phyloP scores from a whole-genome alignment of 495 filamentous ascomycete genomes.

The Neurospora sp. region DNA sequence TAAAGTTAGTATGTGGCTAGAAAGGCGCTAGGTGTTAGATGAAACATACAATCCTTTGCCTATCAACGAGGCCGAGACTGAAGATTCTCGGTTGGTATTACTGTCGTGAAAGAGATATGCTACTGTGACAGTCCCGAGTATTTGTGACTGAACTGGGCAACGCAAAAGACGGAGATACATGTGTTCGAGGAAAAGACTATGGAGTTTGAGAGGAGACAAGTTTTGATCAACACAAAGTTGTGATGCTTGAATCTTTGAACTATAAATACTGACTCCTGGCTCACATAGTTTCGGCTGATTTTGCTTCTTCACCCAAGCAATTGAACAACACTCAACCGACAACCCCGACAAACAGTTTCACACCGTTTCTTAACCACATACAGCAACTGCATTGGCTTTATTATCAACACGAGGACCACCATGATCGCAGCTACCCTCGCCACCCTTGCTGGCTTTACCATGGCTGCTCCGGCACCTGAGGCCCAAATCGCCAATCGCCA shows the following conservation, averaged over 20 bases:
- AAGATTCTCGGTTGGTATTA: not conserved
- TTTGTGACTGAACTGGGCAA: not conserved
- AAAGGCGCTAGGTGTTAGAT: not conserved
- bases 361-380: too few relatives aligned
- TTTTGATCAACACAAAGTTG: not conserved
- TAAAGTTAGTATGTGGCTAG: not conserved
- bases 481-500: not conserved
- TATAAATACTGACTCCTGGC: not conserved
- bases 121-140: not conserved
- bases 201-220: not conserved
- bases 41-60: not conserved
- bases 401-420: not conserved
- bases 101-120: not conserved
- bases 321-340: not conserved
- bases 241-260: not conserved
- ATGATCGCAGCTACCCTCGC: not conserved
- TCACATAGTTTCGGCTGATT: not conserved
- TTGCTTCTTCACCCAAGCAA: not conserved
- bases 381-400: too few relatives aligned
- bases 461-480: not conserved
- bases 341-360: not conserved
- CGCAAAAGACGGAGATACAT: not conserved
- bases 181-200: not conserved
- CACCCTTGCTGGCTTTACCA: not conserved
- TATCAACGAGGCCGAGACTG: not conserved